Conservation (phyloP, 1,284 basidiomycete genomes). For the Cutaneotrichosporon dermatis region DNA sequence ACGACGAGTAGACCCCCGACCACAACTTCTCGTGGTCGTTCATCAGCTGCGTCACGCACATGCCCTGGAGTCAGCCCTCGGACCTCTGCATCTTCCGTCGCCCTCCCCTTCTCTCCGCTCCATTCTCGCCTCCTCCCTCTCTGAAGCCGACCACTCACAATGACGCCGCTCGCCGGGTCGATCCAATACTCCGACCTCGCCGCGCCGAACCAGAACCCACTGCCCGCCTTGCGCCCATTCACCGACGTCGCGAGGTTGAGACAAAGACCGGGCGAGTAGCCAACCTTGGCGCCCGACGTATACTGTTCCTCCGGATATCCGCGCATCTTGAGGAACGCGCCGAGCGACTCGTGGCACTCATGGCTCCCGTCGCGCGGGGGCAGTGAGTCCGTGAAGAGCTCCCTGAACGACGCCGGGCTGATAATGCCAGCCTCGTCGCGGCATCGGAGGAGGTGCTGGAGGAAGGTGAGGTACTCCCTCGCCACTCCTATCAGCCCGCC, state of each 20-base stretch:
- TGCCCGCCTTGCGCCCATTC: constrained; percentile 15
- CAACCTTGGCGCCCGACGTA: constrained; percentile 7
- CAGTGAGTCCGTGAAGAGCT: constrained; percentile 28
- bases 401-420: constrained; percentile 17
- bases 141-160: constrained; percentile 15
- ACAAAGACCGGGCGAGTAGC: constrained; percentile 11
- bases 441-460: constrained; percentile 28
- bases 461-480: constrained; percentile 33
- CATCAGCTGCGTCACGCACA: constrained; percentile 26
- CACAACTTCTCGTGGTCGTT: constrained; percentile 21
- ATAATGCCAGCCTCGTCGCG: constrained; percentile 15
- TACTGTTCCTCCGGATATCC: constrained; percentile 16
- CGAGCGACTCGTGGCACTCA: constrained; percentile 9
- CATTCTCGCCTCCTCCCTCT: too few species aligned
- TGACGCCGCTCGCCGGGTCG: constrained; percentile 23
- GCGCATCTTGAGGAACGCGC: constrained; percentile 10
- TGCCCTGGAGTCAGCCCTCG: not conserved
- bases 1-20: constrained; percentile 28
- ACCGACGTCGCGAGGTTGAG: constrained; percentile 8
- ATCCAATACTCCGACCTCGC: constrained; percentile 27
- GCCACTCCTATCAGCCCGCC: constrained; percentile 34
- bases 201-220: constrained; percentile 23
- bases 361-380: constrained; percentile 9
- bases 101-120: too few species aligned
- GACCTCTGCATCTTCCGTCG: too few species aligned